phyloP scores from a whole-genome alignment of 306 rosid species.

The Cyamopsis tetragonoloba region DNA sequence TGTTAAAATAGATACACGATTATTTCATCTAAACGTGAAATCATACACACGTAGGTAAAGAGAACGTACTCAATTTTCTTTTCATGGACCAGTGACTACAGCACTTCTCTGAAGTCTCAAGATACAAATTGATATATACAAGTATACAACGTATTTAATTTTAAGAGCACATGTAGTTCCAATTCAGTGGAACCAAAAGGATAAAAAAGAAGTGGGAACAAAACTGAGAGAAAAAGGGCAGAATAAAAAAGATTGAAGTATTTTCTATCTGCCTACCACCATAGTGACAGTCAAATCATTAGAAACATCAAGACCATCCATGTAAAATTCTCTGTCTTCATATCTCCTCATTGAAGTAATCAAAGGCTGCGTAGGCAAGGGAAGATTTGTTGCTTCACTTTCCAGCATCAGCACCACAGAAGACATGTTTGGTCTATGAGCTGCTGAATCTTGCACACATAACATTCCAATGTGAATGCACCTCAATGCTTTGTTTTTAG shows the following conservation, averaged over 20 bases:
- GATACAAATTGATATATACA: conserved; percentile 18
- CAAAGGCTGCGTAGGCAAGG: conserved; percentile 59
- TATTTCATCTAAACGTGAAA: too few species aligned
- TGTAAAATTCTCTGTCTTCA: conserved; percentile 40
- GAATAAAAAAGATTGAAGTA: background rate
- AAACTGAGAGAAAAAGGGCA: background rate
- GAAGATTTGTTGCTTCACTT: conserved; percentile 64
- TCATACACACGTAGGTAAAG: too few species aligned
- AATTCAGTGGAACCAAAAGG: background rate
- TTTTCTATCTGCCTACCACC: conserved; percentile 57
- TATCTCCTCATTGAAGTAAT: conserved; percentile 52
- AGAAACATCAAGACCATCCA: conserved; percentile 51
- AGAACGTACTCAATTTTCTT: background rate
- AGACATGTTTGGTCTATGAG: conserved; percentile 69
- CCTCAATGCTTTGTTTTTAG: conserved; percentile 47
- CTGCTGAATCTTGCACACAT: conserved; percentile 86
- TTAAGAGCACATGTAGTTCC: background rate
- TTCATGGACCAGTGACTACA: background rate
- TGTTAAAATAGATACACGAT: too few species aligned
- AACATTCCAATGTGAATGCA: conserved; percentile 79
- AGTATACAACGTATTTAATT: conserved; percentile 8
- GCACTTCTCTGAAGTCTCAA: background rate
- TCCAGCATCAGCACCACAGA: conserved; percentile 75
- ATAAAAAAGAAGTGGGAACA: background rate
- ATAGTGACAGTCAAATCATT: conserved; percentile 61